These are phyloP conservation scores for Pinus tabuliformis DNA, from an alignment of 75 land plant species.

Conservation along the genomic window DNA sequence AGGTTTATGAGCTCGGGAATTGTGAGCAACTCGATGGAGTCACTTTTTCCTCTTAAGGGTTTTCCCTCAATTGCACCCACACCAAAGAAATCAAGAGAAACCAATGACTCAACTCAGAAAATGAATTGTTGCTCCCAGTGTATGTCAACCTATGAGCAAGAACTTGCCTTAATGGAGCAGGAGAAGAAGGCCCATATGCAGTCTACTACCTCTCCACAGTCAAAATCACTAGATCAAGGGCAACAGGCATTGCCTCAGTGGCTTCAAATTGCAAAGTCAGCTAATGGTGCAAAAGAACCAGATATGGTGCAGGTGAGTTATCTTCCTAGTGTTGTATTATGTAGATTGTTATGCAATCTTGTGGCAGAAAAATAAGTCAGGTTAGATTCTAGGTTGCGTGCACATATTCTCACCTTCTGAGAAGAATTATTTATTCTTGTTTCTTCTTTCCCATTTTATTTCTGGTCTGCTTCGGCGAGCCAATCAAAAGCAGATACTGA, in stretches of 20 bases:
- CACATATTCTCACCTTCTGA: neutral
- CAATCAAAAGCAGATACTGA: too few relatives aligned
- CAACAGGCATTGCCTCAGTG: constrained; percentile 39
- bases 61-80: constrained; percentile 12
- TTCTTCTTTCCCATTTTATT: too few relatives aligned
- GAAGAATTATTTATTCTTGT: neutral
- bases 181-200: constrained; percentile 22
- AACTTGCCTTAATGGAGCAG: constrained; percentile 37
- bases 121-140: constrained; percentile 57
- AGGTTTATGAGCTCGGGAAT: constrained; percentile 21
- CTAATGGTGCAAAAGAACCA: constrained; percentile 1
- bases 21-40: constrained; percentile 26
- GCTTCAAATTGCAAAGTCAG: constrained; percentile 46
- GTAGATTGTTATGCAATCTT: neutral
- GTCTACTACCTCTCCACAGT: constrained; percentile 22
- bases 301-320: constrained; percentile 7
- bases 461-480: too few relatives aligned
- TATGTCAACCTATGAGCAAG: constrained; percentile 56
- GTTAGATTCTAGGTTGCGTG: neutral
- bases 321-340: neutral
- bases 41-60: constrained; percentile 18
- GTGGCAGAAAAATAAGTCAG: neutral
- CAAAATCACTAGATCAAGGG: constrained; percentile 18
- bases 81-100: constrained; percentile 15
- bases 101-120: constrained; percentile 20